Conservation (phyloP, 306 rosid species). For the Medicago lupulina region DNA sequence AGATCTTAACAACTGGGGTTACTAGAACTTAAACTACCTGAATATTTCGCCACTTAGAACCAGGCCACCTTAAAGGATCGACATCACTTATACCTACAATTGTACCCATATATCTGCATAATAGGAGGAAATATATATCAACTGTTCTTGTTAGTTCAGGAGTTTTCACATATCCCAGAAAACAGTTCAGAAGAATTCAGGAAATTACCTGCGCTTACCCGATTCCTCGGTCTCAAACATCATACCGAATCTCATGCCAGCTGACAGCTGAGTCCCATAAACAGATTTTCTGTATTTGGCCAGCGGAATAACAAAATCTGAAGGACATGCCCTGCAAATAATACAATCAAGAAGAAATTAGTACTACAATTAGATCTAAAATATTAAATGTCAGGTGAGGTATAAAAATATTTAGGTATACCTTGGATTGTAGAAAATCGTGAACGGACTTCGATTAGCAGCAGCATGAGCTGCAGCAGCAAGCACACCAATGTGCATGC, state of each 20-base stretch:
- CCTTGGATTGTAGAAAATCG: constrained; percentile 98
- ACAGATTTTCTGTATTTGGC: constrained; percentile 77
- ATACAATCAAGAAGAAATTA: constrained; percentile 15
- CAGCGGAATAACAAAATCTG: constrained; percentile 92
- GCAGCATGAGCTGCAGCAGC: constrained; percentile 99
- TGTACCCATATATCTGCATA: constrained; percentile 90
- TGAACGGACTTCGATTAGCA: constrained; percentile 80
- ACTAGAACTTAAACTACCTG: constrained; percentile 57
- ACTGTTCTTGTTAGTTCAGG: constrained; percentile 12
- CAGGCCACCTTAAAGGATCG: constrained; percentile 97
- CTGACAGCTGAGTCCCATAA: constrained; percentile 83
- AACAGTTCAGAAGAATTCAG: background rate
- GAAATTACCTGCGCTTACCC: constrained; percentile 86
- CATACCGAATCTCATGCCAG: constrained; percentile 99
- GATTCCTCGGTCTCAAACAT: constrained; percentile 99
- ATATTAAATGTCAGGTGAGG: background rate
- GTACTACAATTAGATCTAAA: background rate
- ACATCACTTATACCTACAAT: constrained; percentile 77
- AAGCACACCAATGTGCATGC: constrained; percentile 99
- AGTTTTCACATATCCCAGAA: background rate
- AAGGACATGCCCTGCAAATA: constrained; percentile 86
- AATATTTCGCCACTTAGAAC: constrained; percentile 96
- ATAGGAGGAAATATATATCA: constrained; percentile 35
- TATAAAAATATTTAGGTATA: constrained; percentile 25
- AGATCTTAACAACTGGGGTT: background rate